These are phyloP conservation scores for Zygotorulaspora danielsina DNA, from an alignment of 805 yeast genomes.

Conservation along the genomic window DNA sequence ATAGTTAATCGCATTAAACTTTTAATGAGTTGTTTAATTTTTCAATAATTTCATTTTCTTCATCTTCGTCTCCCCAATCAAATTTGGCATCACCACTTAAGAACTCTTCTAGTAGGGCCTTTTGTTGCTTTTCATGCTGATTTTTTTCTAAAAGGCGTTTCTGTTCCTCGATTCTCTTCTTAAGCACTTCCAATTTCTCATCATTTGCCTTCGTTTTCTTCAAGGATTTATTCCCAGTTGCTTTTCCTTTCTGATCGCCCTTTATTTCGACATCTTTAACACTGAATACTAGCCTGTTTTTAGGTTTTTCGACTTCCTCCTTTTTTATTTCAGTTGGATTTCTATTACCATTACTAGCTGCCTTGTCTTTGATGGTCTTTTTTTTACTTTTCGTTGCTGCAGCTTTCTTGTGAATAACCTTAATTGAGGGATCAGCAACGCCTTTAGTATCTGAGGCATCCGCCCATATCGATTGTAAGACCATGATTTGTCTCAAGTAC, in stretches of 20 bases:
- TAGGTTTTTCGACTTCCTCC: neutral
- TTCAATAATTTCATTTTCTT: slow-evolving; percentile 25
- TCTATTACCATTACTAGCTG: slow-evolving; percentile 3
- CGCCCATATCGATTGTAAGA: slow-evolving; percentile 33
- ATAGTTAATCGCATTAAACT: slow-evolving; percentile 5
- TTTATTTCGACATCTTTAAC: slow-evolving; percentile 8
- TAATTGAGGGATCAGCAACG: slow-evolving; percentile 5
- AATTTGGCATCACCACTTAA: slow-evolving; percentile 25
- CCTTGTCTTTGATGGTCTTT: slow-evolving; percentile 3
- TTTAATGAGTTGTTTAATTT: slow-evolving; percentile 18
- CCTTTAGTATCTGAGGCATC: slow-evolving; percentile 17
- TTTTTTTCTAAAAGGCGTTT: slow-evolving; percentile 21
- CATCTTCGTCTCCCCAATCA: slow-evolving; percentile 33
- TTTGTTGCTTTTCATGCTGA: slow-evolving; percentile 28
- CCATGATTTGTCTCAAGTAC: slow-evolving; percentile 21
- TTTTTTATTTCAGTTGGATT: neutral
- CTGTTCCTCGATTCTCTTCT: slow-evolving; percentile 33
- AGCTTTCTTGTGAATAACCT: slow-evolving; percentile 4
- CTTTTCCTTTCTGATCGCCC: neutral
- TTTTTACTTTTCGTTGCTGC: slow-evolving; percentile 1
- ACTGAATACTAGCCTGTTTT: slow-evolving; percentile 10
- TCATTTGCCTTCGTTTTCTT: no score
- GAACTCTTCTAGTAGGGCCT: slow-evolving; percentile 28
- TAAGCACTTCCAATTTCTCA: slow-evolving; percentile 22
- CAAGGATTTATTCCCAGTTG: neutral